Conservation (phyloP, 2,329 filamentous ascomycete genomes). For the Zymoseptoria passerinii region DNA sequence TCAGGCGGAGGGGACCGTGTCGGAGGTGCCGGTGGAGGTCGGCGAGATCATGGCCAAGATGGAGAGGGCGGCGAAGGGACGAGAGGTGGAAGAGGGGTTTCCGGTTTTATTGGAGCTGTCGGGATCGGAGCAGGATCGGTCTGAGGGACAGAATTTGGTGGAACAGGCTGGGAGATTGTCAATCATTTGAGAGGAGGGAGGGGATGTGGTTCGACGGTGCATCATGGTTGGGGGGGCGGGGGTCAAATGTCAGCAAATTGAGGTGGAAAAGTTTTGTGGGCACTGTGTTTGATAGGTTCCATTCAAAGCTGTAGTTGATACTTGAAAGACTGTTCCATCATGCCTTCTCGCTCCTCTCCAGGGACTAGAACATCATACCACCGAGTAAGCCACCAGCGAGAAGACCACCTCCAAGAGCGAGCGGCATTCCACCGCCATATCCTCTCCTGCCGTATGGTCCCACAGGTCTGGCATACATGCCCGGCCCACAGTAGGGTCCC, state of each 20-base stretch:
- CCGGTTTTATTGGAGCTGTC: neutral
- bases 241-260: too few species aligned
- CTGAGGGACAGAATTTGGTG: neutral
- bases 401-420: conserved; percentile 41
- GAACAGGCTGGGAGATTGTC: neutral
- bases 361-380: conserved; percentile 28
- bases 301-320: too few species aligned
- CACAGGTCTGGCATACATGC: conserved; percentile 40
- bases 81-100: neutral
- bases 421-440: conserved; percentile 29
- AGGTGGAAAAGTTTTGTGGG: neutral
- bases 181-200: neutral
- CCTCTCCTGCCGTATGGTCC: conserved; percentile 22
- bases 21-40: neutral
- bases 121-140: neutral
- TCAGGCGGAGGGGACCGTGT: neutral
- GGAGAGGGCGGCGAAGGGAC: neutral
- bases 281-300: too few species aligned
- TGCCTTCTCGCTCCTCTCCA: neutral
- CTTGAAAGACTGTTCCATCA: too few species aligned
- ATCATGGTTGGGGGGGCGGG: too few species aligned
- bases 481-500: conserved; percentile 25
- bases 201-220: too few species aligned
- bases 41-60: neutral
- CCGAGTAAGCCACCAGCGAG: conserved; percentile 42